Conservation (phyloP, 164 flowering plant genomes). For the Amborella trichopoda region DNA sequence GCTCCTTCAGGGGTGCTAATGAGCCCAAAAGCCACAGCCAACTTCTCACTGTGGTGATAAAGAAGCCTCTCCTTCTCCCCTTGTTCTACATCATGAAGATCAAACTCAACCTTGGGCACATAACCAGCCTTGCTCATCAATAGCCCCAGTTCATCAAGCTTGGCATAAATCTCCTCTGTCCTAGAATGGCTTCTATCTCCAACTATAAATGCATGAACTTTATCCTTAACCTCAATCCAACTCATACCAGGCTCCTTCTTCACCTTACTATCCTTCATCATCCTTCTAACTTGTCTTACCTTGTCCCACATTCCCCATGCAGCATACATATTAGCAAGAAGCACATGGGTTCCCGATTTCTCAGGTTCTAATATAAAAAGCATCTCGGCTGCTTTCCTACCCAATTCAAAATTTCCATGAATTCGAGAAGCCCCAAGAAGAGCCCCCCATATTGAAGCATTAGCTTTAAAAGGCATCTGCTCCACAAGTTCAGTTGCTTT, state of each 20-base stretch:
- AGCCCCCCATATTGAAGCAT: constrained; percentile 13
- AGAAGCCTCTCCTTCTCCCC: constrained; percentile 13
- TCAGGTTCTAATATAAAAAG: constrained; percentile 13
- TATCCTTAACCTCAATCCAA: constrained; percentile 14
- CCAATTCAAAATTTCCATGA: constrained; percentile 11
- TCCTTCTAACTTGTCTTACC: constrained; percentile 8
- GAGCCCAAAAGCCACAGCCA: constrained; percentile 13
- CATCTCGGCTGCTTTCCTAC: constrained; percentile 12
- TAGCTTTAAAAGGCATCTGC: constrained; percentile 10
- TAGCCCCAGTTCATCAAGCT: constrained; percentile 11
- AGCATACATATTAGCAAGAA: constrained; percentile 14
- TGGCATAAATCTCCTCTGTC: constrained; percentile 10
- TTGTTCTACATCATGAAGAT: constrained; percentile 14
- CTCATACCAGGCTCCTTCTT: constrained; percentile 15
- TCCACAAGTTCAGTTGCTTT: constrained; percentile 9
- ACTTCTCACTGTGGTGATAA: constrained; percentile 13
- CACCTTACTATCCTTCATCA: constrained; percentile 11
- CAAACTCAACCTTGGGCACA: constrained; percentile 11
- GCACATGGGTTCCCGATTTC: constrained; percentile 14
- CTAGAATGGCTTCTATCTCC: constrained; percentile 14
- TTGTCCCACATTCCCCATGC: constrained; percentile 13
- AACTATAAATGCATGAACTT: constrained; percentile 15
- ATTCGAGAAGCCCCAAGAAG: constrained; percentile 14
- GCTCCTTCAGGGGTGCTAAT: constrained; percentile 12
- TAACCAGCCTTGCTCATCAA: constrained; percentile 9